Evolutionary conservation across 176 grass and related monocot species (phyloP), one percentile per base, ranked within the genome.

Genomic region (Eragrostis curvula): DNA sequence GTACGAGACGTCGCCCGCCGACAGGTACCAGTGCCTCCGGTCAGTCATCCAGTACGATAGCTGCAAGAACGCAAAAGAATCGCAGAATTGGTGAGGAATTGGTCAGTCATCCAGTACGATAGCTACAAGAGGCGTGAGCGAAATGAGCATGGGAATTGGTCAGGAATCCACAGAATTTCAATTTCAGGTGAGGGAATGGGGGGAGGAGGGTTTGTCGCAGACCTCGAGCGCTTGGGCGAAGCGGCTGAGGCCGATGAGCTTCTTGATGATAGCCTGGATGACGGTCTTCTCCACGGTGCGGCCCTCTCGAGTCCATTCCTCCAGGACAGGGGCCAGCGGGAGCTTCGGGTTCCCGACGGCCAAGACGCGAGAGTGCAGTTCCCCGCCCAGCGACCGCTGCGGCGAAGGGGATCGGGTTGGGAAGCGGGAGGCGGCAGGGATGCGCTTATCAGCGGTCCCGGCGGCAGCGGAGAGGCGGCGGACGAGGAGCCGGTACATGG

Each of bases 31-130:
- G 41, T 84, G 70, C 73, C 84, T 77, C 76, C 80, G 76, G 64
- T 91, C 84, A 8, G 81, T 94, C 89, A 94, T 91, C 89, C 92
- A 91, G 63, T 73, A 79, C 18, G 89, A 87, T 30, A 94, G 70
- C 89, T 94, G 84, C 47, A 87, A 50, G 45, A 68, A 50, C 20
- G n/a, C 55, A 14, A 30, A 73, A 83, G 47, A 47, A 78, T 30
- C 12, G 66, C n/a, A n/a, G n/a, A n/a, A n/a, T n/a, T n/a, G n/a
- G n/a, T n/a, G n/a, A n/a, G n/a, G n/a, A n/a, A n/a, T n/a, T n/a
- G n/a, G n/a, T 91, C 83, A 12, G 80, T 94, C 88, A 94, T 94
- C 88, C 91, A 91, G 59, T 70, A 77, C 24, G 88, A 86, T 36
- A 94, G 68, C 88, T 94, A 80, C 50, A 85, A 46, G 42, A 66